Conservation (phyloP, 768 basidiomycete genomes). For the Scleroderma bovista region DNA sequence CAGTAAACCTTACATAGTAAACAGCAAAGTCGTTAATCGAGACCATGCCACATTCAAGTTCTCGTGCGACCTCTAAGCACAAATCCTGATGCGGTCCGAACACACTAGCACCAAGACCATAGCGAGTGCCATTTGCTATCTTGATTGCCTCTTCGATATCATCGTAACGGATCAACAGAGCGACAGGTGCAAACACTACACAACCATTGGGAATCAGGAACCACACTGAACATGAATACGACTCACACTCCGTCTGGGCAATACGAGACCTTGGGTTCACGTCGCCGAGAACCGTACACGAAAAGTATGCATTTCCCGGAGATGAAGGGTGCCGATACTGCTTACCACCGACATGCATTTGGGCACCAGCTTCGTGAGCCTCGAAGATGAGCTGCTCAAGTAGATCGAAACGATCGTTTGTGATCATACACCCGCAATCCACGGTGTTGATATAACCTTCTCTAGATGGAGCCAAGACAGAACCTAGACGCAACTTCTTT, state of each 20-base stretch:
- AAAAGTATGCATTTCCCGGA: constrained; percentile 75
- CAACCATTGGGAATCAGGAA: constrained; percentile 3
- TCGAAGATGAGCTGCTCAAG: constrained; percentile 65
- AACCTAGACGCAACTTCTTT: constrained; percentile 67
- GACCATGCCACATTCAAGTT: constrained; percentile 93
- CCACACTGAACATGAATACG: background rate
- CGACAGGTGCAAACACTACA: constrained; percentile 89
- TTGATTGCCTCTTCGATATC: constrained; percentile 79
- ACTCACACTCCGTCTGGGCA: constrained; percentile 69
- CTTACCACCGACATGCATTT: constrained; percentile 57
- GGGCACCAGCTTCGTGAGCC: constrained; percentile 67
- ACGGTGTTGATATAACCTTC: constrained; percentile 69
- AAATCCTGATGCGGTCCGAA: constrained; percentile 82
- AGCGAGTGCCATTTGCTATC: constrained; percentile 84
- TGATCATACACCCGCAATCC: constrained; percentile 89
- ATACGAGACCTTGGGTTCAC: constrained; percentile 69
- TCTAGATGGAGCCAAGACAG: constrained; percentile 58
- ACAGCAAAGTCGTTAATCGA: constrained; percentile 92
- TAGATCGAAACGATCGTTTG: constrained; percentile 59
- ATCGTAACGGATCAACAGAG: constrained; percentile 80
- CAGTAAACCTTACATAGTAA: constrained; percentile 57
- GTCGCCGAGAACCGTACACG: constrained; percentile 81
- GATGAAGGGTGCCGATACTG: constrained; percentile 61
- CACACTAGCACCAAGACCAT: constrained; percentile 90
- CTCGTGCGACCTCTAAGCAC: constrained; percentile 74